Evolutionary conservation across 78 protist species (phyloP).

Genomic region (Dictyostelium firmibasis): DNA sequence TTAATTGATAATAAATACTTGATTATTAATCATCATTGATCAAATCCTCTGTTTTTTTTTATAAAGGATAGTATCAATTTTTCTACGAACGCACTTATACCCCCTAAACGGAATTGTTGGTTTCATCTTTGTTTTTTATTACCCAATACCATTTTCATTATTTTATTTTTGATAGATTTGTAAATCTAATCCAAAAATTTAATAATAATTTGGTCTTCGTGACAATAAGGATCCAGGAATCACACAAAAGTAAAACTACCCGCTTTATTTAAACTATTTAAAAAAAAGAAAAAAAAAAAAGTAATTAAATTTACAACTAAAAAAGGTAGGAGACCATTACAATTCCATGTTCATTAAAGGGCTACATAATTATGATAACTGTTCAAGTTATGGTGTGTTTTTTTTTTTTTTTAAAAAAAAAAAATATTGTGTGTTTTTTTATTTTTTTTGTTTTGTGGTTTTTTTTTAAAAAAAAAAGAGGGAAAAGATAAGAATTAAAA

Average conservation of each 20-base stretch:
- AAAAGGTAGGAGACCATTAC: conserved; percentile 1
- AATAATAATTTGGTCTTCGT: background rate
- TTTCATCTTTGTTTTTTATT: conserved; percentile 2
- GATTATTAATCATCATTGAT: background rate
- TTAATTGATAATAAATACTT: conserved; percentile 6
- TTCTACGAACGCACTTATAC: background rate
- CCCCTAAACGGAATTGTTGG: conserved; percentile 36
- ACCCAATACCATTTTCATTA: background rate
- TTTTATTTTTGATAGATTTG: conserved; percentile 1
- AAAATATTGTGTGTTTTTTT: background rate
- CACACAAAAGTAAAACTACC: background rate
- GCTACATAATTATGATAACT: background rate
- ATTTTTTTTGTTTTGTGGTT: no score
- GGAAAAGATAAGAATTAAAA: background rate
- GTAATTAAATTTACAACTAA: background rate
- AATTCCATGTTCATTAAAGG: background rate
- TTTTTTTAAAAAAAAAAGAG: background rate
- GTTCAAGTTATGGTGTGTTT: background rate
- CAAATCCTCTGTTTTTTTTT: background rate
- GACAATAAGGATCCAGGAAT: background rate
- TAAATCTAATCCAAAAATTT: background rate
- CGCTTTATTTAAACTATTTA: background rate
- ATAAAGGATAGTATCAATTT: background rate
- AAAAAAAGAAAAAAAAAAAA: background rate
- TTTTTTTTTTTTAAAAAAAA: no score